Conservation (phyloP, 2,329 filamentous ascomycete species). For the Talaromyces sp. region DNA sequence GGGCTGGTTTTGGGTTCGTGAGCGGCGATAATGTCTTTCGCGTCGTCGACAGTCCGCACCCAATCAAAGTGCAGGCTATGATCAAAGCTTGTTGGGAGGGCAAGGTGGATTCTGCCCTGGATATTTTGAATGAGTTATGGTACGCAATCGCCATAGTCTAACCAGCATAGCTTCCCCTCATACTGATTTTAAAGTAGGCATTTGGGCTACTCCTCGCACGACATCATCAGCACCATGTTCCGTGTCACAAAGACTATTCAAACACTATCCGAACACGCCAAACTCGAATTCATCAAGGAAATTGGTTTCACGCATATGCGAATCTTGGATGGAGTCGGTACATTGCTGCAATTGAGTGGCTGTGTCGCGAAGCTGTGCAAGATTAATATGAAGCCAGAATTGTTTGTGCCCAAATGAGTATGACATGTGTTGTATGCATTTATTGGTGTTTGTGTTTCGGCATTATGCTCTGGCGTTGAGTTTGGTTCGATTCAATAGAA, state of each 20-base stretch:
- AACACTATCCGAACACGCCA: slow-evolving; percentile 86
- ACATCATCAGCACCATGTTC: slow-evolving; percentile 99
- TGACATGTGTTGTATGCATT: slow-evolving; percentile 3
- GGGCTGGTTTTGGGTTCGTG: slow-evolving; percentile 93
- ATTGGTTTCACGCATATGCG: slow-evolving; percentile 99
- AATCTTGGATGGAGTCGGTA: slow-evolving; percentile 95
- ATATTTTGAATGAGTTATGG: slow-evolving; percentile 87
- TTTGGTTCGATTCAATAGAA: neutral
- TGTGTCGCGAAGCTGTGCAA: slow-evolving; percentile 88
- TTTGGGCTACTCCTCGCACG: slow-evolving; percentile 94
- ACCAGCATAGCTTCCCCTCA: neutral
- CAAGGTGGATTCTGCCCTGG: slow-evolving; percentile 81
- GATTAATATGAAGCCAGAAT: slow-evolving; percentile 91
- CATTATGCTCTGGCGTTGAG: slow-evolving; percentile 4
- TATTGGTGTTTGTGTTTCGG: slow-evolving; percentile 4
- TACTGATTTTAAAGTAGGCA: slow-evolving; percentile 46
- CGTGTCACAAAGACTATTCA: slow-evolving; percentile 94
- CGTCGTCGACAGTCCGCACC: slow-evolving; percentile 94
- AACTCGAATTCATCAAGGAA: slow-evolving; percentile 96
- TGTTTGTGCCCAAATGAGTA: slow-evolving; percentile 56
- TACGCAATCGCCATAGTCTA: slow-evolving; percentile 28
- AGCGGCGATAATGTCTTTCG: slow-evolving; percentile 97
- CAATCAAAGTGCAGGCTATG: slow-evolving; percentile 98
- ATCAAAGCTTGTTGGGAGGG: slow-evolving; percentile 94
- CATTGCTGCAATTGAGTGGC: slow-evolving; percentile 85